Evolutionary conservation across 495 filamentous ascomycete genomes (phyloP).

Genomic region (Aspergillus avenaceus): DNA sequence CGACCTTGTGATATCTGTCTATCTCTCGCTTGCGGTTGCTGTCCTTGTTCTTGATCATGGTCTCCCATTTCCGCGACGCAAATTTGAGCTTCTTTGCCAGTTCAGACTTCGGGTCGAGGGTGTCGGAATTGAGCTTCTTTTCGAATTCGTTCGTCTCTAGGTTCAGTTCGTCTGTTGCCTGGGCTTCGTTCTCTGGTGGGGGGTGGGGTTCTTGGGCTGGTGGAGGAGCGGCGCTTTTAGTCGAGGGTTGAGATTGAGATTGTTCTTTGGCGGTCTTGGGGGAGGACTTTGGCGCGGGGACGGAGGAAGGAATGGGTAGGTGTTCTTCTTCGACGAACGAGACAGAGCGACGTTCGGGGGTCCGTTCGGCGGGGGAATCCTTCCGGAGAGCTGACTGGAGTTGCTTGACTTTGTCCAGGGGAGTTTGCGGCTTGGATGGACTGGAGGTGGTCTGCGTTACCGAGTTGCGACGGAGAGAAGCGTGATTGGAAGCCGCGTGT

Average conservation of each 20-base stretch:
- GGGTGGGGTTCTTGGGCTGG: not conserved
- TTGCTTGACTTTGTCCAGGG: conserved; percentile 12
- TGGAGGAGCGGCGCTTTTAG: not conserved
- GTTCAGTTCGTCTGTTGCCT: not conserved
- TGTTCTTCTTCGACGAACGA: conserved; percentile 15
- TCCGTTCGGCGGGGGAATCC: conserved; percentile 10
- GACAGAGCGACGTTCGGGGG: conserved; percentile 20
- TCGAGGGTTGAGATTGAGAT: not conserved
- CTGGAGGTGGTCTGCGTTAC: conserved; percentile 7
- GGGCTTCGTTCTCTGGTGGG: not conserved
- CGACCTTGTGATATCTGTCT: not conserved
- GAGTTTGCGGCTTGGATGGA: conserved; percentile 7
- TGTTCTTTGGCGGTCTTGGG: not conserved
- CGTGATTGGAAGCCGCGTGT: conserved; percentile 10
- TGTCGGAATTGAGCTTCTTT: not conserved
- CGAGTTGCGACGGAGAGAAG: conserved; percentile 1
- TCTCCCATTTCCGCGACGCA: not conserved
- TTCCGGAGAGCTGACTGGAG: conserved; percentile 25
- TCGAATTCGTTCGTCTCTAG: not conserved
- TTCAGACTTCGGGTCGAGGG: not conserved
- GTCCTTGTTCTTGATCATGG: not conserved
- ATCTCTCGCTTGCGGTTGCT: not conserved
- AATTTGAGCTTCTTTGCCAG: not conserved
- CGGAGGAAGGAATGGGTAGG: not conserved
- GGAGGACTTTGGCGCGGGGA: not conserved